Conservation (phyloP, 805 yeast species). For the Wickerhamomyces bisporus region DNA sequence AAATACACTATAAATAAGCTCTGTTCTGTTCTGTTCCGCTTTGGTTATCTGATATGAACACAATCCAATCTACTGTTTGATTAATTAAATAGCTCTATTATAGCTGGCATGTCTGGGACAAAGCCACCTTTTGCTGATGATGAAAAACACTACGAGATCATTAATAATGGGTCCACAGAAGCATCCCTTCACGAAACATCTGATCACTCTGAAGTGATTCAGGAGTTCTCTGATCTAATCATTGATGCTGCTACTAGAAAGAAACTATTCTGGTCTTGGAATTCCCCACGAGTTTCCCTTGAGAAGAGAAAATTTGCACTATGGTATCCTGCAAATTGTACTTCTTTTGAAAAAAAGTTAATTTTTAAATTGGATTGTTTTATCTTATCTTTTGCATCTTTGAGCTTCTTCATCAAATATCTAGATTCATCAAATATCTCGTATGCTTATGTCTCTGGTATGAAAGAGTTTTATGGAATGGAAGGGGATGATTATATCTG, state of each 20-base stretch:
- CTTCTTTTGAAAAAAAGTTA: neutral
- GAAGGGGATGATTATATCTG: neutral
- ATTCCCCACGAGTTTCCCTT: neutral
- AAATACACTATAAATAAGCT: too few species aligned
- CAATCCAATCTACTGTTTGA: too few species aligned
- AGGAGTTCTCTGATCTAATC: neutral
- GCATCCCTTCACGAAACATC: neutral
- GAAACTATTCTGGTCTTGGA: neutral
- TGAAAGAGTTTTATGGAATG: neutral
- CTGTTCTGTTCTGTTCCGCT: too few species aligned
- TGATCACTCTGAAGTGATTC: neutral
- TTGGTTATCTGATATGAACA: too few species aligned
- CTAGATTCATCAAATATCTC: neutral
- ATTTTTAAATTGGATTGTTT: neutral
- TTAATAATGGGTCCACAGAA: too few species aligned
- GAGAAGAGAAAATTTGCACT: neutral
- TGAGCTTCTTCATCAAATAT: neutral
- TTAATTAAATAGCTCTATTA: too few species aligned
- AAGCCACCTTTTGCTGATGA: too few species aligned
- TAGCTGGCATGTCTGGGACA: too few species aligned
- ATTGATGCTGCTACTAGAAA: neutral
- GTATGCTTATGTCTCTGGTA: constrained; percentile 1
- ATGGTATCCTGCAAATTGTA: neutral
- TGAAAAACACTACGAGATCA: too few species aligned
- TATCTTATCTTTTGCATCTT: neutral